A percentile compares a stretch with the other conserved stretches of the same genome.
Evolutionary conservation across 2,329 filamentous ascomycete species (phyloP).

Genomic region (Scedosporium boydii): DNA sequence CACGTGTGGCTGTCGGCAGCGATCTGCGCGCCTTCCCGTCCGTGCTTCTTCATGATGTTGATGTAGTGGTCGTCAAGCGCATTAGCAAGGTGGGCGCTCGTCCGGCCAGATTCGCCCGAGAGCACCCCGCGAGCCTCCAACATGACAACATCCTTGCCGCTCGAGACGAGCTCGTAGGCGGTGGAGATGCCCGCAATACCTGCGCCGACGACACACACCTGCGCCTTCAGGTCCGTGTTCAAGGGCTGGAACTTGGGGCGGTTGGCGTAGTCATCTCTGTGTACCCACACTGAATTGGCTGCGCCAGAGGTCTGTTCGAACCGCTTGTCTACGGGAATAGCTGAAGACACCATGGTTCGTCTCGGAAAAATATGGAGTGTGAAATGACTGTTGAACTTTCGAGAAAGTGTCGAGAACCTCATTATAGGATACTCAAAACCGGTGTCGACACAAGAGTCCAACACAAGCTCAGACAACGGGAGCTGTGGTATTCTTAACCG

Average conservation of each 20-base stretch:
- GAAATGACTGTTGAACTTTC: background rate
- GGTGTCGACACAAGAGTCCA: too few species aligned
- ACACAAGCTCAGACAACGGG: too few species aligned
- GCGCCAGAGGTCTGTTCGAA: conserved; percentile 35
- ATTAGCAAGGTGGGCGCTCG: conserved; percentile 43
- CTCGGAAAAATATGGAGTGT: background rate
- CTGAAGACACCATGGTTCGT: background rate
- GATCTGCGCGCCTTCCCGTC: conserved; percentile 33
- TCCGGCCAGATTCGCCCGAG: conserved; percentile 43
- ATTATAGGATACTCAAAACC: background rate
- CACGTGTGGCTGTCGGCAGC: conserved; percentile 46
- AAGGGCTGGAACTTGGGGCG: conserved; percentile 32
- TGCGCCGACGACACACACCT: conserved; percentile 41
- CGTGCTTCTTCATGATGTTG: conserved; percentile 41
- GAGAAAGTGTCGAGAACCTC: background rate
- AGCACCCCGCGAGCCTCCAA: conserved; percentile 45
- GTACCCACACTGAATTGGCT: conserved; percentile 43
- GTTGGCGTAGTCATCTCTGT: conserved; percentile 28
- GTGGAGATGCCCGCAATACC: conserved; percentile 42
- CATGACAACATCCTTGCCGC: conserved; percentile 38
- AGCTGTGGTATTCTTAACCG: too few species aligned
- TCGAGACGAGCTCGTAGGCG: conserved; percentile 34
- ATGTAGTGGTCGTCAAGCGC: conserved; percentile 44
- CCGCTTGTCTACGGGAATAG: conserved; percentile 5
- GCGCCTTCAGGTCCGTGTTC: conserved; percentile 30